Conservation (phyloP, 1,284 basidiomycete genomes). For the Apiotrichum montevideense region DNA sequence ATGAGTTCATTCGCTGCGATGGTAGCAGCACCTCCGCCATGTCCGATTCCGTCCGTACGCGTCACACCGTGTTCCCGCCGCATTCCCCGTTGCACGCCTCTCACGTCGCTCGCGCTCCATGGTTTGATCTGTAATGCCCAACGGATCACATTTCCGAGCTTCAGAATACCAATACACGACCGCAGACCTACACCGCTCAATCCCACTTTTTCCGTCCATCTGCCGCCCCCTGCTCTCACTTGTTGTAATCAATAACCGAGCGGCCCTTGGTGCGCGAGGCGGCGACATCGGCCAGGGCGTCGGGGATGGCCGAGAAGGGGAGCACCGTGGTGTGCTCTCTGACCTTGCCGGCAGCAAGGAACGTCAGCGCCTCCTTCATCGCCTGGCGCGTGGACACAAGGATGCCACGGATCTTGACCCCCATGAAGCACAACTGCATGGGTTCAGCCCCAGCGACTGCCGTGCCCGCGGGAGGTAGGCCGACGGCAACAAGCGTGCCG, state of each 20-base stretch:
- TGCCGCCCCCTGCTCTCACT: background rate
- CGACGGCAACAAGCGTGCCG: constrained; percentile 12
- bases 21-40: too few species aligned
- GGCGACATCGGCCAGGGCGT: constrained; percentile 9
- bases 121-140: too few species aligned
- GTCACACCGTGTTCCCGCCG: too few species aligned
- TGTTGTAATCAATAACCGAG: constrained; percentile 12
- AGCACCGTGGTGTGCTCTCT: constrained; percentile 15
- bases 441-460: constrained; percentile 35
- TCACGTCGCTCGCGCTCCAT: too few species aligned
- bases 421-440: constrained; percentile 36
- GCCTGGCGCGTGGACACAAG: constrained; percentile 28
- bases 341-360: constrained; percentile 13
- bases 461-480: constrained; percentile 20
- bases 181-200: too few species aligned
- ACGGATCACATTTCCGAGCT: too few species aligned
- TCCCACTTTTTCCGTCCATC: too few species aligned
- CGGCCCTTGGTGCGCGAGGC: constrained; percentile 10
- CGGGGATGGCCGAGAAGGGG: constrained; percentile 15
- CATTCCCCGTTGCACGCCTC: too few species aligned
- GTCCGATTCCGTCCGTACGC: too few species aligned
- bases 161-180: too few species aligned
- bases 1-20: too few species aligned
- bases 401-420: constrained; percentile 43
- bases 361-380: constrained; percentile 13